A percentile compares a stretch with the other conserved stretches of the same genome.
These are phyloP conservation scores for Porphyrellus cyaneotinctus DNA, from an alignment of 768 basidiomycete genomes.

Conservation along the genomic window DNA sequence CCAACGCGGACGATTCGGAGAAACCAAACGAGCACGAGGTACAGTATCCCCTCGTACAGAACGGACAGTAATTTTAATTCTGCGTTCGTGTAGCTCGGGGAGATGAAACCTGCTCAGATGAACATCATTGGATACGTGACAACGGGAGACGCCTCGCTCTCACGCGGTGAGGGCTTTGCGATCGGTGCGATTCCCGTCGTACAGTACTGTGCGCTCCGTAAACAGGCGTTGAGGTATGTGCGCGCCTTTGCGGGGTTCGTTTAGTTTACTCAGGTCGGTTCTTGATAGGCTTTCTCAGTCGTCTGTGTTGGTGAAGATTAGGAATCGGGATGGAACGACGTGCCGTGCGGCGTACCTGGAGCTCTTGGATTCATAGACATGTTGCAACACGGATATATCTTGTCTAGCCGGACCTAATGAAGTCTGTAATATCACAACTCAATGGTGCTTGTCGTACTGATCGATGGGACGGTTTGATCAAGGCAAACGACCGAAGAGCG, in stretches of 20 bases:
- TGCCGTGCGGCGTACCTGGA: conserved; percentile 51
- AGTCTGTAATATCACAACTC: too few relatives aligned
- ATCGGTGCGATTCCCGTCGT: conserved; percentile 68
- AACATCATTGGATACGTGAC: conserved; percentile 78
- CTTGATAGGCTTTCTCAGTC: conserved; percentile 22
- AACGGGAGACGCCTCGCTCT: conserved; percentile 78
- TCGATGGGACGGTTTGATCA: too few relatives aligned
- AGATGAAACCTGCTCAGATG: conserved; percentile 37
- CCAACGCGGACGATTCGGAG: conserved; percentile 17
- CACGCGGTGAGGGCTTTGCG: conserved; percentile 71
- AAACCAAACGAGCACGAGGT: conserved; percentile 26
- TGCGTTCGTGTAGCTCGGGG: conserved; percentile 38
- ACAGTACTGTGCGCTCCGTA: conserved; percentile 46
- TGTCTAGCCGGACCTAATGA: too few relatives aligned
- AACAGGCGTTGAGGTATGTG: conserved; percentile 43
- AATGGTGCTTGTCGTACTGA: too few relatives aligned
- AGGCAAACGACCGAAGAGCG: too few relatives aligned
- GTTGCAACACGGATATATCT: too few relatives aligned
- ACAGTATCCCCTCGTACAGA: conserved; percentile 9
- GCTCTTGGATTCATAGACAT: conserved; percentile 26
- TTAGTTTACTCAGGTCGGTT: background rate
- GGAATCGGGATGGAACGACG: conserved; percentile 52
- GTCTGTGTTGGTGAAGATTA: conserved; percentile 55
- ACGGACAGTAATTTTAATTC: background rate
- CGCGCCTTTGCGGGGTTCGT: background rate